phyloP scores from a whole-genome alignment of 176 grass and related monocot genomes.

The Stipa capillata region DNA sequence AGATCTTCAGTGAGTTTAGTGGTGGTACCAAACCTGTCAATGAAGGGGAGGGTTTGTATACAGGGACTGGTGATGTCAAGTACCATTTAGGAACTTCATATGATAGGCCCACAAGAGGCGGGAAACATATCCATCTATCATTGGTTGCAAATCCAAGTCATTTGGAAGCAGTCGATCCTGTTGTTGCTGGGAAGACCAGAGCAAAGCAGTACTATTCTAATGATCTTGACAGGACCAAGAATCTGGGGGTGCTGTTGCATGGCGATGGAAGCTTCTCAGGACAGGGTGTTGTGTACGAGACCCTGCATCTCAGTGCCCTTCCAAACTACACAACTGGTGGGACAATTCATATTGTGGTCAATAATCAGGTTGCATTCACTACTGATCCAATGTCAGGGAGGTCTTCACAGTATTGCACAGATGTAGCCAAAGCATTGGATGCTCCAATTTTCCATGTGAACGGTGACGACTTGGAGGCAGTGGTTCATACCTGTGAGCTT shows the following conservation, averaged over 20 bases:
- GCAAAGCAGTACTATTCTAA: constrained; percentile 95
- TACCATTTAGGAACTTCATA: constrained; percentile 97
- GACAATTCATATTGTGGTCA: constrained; percentile 77
- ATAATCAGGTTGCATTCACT: constrained; percentile 77
- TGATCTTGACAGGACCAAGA: constrained; percentile 91
- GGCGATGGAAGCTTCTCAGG: constrained; percentile 98
- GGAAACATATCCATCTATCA: constrained; percentile 88
- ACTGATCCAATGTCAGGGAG: constrained; percentile 65
- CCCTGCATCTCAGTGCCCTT: constrained; percentile 85
- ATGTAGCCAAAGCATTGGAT: constrained; percentile 72
- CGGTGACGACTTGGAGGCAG: constrained; percentile 94
- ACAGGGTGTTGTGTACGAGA: constrained; percentile 90
- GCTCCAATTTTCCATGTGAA: constrained; percentile 95
- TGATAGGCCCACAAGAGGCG: constrained; percentile 85
- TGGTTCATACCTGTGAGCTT: constrained; percentile 75
- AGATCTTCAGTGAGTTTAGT: constrained; percentile 96
- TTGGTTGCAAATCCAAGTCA: constrained; percentile 93
- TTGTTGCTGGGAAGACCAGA: constrained; percentile 90
- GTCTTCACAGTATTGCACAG: constrained; percentile 74
- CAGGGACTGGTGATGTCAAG: constrained; percentile 95
- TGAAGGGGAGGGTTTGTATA: constrained; percentile 77
- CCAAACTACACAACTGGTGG: constrained; percentile 93
- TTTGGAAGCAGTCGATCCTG: constrained; percentile 88
- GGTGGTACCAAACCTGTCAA: constrained; percentile 87
- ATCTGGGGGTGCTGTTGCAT: constrained; percentile 73